These are phyloP conservation scores for Daldinia sp. DNA, from an alignment of 2,329 filamentous ascomycete species.

Conservation along the genomic window DNA sequence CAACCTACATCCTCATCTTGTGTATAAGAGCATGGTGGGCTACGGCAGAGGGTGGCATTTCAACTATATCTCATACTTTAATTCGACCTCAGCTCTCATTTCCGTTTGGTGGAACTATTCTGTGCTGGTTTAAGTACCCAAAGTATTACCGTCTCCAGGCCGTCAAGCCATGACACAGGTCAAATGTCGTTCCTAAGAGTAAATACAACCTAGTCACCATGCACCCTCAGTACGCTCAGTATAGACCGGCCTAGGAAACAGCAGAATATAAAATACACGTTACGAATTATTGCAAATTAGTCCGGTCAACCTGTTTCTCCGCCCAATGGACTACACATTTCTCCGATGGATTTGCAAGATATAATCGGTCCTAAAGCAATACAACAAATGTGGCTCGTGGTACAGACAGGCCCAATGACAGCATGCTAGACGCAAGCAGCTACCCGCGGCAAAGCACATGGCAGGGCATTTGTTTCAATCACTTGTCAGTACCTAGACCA, in stretches of 20 bases:
- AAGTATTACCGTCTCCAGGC: not conserved
- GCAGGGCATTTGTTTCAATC: constrained; percentile 25
- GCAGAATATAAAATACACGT: not conserved
- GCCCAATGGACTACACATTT: constrained; percentile 4
- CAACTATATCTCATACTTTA: not conserved
- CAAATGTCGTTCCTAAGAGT: not conserved
- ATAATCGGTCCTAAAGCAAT: constrained; percentile 16
- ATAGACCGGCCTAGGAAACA: not conserved
- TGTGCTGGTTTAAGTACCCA: not conserved
- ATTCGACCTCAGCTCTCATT: not conserved
- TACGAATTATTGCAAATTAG: no score
- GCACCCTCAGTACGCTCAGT: not conserved
- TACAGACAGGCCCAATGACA: constrained; percentile 38
- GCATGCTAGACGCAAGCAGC: constrained; percentile 38
- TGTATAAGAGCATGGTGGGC: no score
- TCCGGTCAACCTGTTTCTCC: not conserved
- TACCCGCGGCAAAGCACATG: constrained; percentile 39
- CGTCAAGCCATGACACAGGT: not conserved
- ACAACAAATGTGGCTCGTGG: constrained; percentile 25
- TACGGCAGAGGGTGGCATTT: not conserved
- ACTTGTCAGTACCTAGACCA: constrained; percentile 2
- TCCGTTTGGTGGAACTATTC: not conserved
- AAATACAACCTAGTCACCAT: not conserved
- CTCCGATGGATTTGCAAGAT: constrained; percentile 9
- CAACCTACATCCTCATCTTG: not conserved